Percentiles rank a stretch among this genome's conserved stretches.
phyloP scores from a whole-genome alignment of 2,329 filamentous ascomycete species.

The Xylariaceae sp. region DNA sequence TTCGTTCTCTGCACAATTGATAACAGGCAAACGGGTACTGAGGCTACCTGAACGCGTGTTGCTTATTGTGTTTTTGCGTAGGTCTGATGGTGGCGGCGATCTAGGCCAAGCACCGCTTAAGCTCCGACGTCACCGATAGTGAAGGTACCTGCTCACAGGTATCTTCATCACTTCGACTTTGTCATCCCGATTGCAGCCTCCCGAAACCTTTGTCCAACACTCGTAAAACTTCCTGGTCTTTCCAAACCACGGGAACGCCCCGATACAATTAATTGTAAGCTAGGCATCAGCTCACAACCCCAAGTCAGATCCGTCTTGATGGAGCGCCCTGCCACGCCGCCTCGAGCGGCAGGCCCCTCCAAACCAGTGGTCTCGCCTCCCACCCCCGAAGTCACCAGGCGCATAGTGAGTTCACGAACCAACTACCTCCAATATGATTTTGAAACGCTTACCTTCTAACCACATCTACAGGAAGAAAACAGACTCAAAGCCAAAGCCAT shows the following conservation, averaged over 20 bases:
- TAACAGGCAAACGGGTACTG: too few species aligned
- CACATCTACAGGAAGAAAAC: slow-evolving; percentile 66
- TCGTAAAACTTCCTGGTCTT: neutral
- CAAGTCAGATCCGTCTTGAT: slow-evolving; percentile 27
- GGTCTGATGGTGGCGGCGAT: neutral
- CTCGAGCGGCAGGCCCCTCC: slow-evolving; percentile 22
- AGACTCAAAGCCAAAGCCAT: slow-evolving; percentile 85
- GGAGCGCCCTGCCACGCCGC: slow-evolving; percentile 45
- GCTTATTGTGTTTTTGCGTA: too few species aligned
- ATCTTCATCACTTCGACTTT: neutral
- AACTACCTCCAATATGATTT: too few species aligned
- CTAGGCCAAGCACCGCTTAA: slow-evolving; percentile 5
- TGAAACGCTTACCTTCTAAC: neutral
- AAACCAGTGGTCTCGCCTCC: slow-evolving; percentile 37
- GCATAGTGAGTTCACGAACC: slow-evolving; percentile 45
- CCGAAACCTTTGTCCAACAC: neutral
- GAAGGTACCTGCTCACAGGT: slow-evolving; percentile 5
- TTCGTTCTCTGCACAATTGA: too few species aligned
- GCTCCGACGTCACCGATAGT: slow-evolving; percentile 23
- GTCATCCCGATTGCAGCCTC: neutral
- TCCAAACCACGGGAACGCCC: neutral
- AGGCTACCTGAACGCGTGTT: too few species aligned
- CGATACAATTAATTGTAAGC: too few species aligned
- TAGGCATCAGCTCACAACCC: too few species aligned
- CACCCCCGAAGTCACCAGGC: slow-evolving; percentile 50